Conservation (phyloP, 768 basidiomycete species). For the Boletellus ananas region DNA sequence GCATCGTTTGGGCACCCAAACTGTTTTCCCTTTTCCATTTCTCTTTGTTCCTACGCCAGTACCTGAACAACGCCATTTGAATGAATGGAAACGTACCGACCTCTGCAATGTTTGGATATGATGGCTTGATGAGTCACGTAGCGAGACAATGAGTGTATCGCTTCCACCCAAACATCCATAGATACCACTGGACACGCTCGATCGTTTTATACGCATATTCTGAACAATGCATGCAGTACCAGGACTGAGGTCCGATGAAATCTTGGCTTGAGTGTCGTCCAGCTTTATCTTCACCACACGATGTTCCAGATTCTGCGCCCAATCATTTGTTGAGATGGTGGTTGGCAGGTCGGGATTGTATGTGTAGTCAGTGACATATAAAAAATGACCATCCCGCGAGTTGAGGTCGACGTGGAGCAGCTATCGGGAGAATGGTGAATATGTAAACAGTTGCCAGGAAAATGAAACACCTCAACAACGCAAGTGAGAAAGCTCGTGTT, state of each 20-base stretch:
- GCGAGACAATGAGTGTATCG: conserved; percentile 20
- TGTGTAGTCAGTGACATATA: conserved; percentile 70
- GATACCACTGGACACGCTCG: conserved; percentile 6
- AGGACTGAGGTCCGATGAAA: conserved; percentile 34
- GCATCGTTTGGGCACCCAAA: conserved; percentile 2
- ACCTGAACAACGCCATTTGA: background rate
- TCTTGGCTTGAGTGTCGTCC: conserved; percentile 43
- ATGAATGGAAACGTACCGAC: conserved; percentile 10
- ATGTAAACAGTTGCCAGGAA: background rate
- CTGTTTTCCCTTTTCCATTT: conserved; percentile 27
- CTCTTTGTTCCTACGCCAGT: conserved; percentile 31
- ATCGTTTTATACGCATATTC: conserved; percentile 45
- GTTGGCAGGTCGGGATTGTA: conserved; percentile 40
- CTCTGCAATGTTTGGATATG: conserved; percentile 18
- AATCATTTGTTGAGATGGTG: conserved; percentile 28
- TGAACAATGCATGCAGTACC: conserved; percentile 47
- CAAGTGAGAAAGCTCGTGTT: conserved; percentile 48
- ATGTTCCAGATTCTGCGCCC: conserved; percentile 46
- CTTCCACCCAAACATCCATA: conserved; percentile 29
- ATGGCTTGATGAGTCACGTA: conserved; percentile 15
- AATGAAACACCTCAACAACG: conserved; percentile 49
- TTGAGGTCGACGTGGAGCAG: conserved; percentile 41
- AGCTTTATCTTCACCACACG: conserved; percentile 51
- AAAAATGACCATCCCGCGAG: conserved; percentile 31
- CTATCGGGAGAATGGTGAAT: conserved; percentile 29